These are phyloP conservation scores for Immersiporthe knoxdaviesiana DNA, from an alignment of 2,329 filamentous ascomycete genomes.

Conservation along the genomic window DNA sequence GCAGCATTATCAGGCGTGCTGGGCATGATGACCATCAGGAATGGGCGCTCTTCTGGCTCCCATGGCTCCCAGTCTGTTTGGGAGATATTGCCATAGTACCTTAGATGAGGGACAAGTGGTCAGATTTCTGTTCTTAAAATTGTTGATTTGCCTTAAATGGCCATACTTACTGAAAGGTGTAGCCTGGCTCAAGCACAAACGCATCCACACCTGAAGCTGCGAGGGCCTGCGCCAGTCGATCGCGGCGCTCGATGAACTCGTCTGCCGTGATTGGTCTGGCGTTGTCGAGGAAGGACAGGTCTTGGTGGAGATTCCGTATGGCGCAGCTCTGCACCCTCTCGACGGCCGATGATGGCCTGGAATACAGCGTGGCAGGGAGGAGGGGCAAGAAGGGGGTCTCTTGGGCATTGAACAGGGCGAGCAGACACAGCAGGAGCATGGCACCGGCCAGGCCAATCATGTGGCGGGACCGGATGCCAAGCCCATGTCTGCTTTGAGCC, in stretches of 20 bases:
- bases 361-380: slow-evolving; percentile 33
- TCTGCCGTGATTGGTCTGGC: slow-evolving; percentile 50
- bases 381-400: background rate
- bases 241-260: slow-evolving; percentile 59
- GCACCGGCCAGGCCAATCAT: slow-evolving; percentile 2
- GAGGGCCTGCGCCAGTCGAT: slow-evolving; percentile 61
- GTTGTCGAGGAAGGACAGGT: slow-evolving; percentile 54
- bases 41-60: slow-evolving; percentile 67
- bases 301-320: slow-evolving; percentile 52
- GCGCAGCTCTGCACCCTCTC: slow-evolving; percentile 64
- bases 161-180: slow-evolving; percentile 62
- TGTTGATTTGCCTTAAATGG: background rate
- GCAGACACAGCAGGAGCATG: slow-evolving; percentile 6
- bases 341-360: slow-evolving; percentile 56
- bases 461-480: background rate
- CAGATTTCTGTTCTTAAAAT: background rate
- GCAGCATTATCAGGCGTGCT: slow-evolving; percentile 36
- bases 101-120: slow-evolving; percentile 2
- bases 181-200: slow-evolving; percentile 66
- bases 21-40: slow-evolving; percentile 64
- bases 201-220: slow-evolving; percentile 55
- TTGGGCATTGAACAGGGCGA: background rate
- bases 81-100: slow-evolving; percentile 64
- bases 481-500: background rate
- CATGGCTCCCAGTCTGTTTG: slow-evolving; percentile 66